Evolutionary conservation across 805 yeast species (phyloP).

Genomic region (Candida golubevii): DNA sequence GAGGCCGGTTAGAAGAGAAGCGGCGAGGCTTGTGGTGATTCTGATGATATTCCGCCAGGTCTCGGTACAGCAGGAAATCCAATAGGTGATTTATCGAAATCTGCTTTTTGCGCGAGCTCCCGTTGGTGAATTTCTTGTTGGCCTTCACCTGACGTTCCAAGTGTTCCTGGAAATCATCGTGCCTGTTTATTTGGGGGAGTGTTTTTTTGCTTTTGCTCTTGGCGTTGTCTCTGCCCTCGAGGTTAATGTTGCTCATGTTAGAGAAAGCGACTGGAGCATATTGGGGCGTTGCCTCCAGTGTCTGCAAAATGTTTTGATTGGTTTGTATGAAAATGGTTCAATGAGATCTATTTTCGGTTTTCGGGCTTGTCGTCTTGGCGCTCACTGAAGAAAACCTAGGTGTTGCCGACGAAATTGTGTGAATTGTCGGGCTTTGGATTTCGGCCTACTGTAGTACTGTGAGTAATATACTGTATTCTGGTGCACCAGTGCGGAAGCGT

Average conservation of each 20-base stretch:
- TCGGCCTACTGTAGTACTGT: no score
- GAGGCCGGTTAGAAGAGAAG: constrained; percentile 8
- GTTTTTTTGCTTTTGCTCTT: constrained; percentile 1
- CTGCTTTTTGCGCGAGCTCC: constrained; percentile 9
- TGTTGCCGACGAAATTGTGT: no score
- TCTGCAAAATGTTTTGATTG: no score
- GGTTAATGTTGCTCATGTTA: constrained; percentile 8
- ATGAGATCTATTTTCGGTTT: no score
- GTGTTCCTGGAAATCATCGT: constrained; percentile 6
- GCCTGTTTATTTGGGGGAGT: constrained; percentile 2
- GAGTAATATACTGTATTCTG: no score
- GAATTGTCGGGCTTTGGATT: no score
- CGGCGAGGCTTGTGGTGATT: constrained; percentile 15
- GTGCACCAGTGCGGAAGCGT: no score
- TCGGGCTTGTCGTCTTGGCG: no score
- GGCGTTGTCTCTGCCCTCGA: constrained; percentile 2
- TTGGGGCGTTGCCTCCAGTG: neutral
- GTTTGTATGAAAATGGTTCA: no score
- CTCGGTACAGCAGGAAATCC: constrained; percentile 46
- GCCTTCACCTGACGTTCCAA: constrained; percentile 7
- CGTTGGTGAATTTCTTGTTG: constrained; percentile 2
- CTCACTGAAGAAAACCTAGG: no score
- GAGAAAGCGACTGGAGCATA: constrained; percentile 5
- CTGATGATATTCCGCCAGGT: constrained; percentile 33
- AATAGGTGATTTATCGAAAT: constrained; percentile 62